Percentiles rank a stretch among this genome's conserved stretches.
Conservation (phyloP, 2,329 filamentous ascomycete genomes). For the Xylogone sp. region DNA sequence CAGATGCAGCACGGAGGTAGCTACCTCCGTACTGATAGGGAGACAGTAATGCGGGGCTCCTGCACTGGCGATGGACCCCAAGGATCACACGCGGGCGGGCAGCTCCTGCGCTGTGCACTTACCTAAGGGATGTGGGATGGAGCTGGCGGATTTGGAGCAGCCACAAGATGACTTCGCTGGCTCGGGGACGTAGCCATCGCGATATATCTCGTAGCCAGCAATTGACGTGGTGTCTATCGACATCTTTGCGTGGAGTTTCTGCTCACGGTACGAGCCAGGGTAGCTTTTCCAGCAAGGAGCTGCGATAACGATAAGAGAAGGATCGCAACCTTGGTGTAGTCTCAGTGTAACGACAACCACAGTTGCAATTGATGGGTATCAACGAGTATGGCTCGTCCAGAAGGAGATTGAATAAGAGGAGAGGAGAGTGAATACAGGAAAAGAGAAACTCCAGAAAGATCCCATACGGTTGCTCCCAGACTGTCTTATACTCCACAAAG, state of each 20-base stretch:
- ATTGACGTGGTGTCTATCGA: slow-evolving; percentile 36
- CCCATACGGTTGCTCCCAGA: not conserved
- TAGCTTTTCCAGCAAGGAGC: not conserved
- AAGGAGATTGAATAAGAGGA: not conserved
- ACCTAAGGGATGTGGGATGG: slow-evolving; percentile 2
- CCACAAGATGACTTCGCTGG: slow-evolving; percentile 1
- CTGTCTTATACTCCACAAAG: not conserved
- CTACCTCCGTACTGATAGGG: slow-evolving; percentile 19
- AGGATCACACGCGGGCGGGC: no score
- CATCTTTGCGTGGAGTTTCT: not conserved
- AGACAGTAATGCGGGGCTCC: slow-evolving; percentile 34
- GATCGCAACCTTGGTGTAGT: not conserved
- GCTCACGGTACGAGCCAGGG: not conserved
- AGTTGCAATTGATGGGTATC: not conserved
- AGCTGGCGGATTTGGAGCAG: not conserved
- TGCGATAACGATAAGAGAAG: not conserved
- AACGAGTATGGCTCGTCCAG: not conserved
- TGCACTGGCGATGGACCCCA: not conserved
- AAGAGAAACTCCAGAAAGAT: no score
- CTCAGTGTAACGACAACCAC: not conserved
- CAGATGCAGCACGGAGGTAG: slow-evolving; percentile 33
- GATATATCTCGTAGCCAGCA: slow-evolving; percentile 42
- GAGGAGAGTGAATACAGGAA: no score
- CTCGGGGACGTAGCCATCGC: slow-evolving; percentile 22
- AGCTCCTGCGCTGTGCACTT: not conserved